A percentile compares a stretch with the other conserved stretches of the same genome.
phyloP scores from a whole-genome alignment of 768 basidiomycete species.

The Infundibulicybe gibba region DNA sequence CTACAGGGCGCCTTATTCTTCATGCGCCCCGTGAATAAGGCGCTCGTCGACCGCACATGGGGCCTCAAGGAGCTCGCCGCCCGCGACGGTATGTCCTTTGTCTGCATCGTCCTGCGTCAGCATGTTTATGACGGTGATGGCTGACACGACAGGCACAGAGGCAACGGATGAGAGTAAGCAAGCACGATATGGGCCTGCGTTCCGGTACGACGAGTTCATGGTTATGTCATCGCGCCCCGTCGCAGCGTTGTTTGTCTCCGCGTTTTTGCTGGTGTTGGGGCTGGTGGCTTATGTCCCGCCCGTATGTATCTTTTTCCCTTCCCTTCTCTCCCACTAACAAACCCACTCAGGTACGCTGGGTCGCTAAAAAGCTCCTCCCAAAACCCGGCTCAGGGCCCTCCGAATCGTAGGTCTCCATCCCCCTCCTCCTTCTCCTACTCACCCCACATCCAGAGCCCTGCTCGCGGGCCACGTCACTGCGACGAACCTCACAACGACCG shows the following conservation, averaged over 20 bases:
- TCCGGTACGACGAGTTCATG: conserved; percentile 76
- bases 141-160: not conserved
- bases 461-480: too few species aligned
- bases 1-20: conserved; percentile 33
- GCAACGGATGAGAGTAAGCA: conserved; percentile 14
- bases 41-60: conserved; percentile 43
- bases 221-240: conserved; percentile 23
- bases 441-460: too few species aligned
- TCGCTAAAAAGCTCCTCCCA: too few species aligned
- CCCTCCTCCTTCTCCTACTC: too few species aligned
- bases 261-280: too few species aligned
- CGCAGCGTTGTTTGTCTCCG: too few species aligned
- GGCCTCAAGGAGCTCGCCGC: conserved; percentile 37
- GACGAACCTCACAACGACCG: conserved; percentile 57
- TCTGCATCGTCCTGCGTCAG: not conserved
- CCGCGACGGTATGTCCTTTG: conserved; percentile 9
- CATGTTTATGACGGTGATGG: not conserved
- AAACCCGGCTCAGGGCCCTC: too few species aligned
- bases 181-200: conserved; percentile 60
- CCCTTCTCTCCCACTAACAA: too few species aligned
- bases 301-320: too few species aligned
- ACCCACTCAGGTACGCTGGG: too few species aligned
- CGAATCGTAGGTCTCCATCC: too few species aligned
- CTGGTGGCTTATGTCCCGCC: too few species aligned
- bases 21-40: conserved; percentile 35